Evolutionary conservation across 352 stramenopile species (phyloP), one percentile per base, ranked within the genome.

Genomic region (Phytophthora melonis): DNA sequence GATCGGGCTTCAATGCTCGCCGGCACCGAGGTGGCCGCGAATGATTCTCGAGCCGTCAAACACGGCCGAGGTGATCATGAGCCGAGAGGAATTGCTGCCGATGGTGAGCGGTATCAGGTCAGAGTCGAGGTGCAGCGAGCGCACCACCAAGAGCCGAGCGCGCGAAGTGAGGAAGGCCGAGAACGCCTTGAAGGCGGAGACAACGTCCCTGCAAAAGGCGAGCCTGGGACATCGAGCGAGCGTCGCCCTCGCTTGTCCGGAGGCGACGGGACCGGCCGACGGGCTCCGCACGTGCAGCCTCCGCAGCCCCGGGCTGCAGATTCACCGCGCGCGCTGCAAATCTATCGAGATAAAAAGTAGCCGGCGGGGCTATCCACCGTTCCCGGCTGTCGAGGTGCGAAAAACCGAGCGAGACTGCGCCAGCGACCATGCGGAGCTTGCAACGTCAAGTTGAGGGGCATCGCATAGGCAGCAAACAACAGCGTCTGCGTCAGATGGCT

Each of bases 81-180:
- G 68, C 73, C 39, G 53, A 10, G 9, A 77, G 53, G 74, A 81
- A 75, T 81, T 78, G 74, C 74, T 70, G 70, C 41, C 58, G 74
- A 81, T 81, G 70, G 74, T 81, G 73, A 80, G 62, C 45, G 41
- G 56, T 75, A 75, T 75, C 56, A 78, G 61, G 41, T 78, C 59
- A 69, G n/a, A 70, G 39, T 70, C 59, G 19, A 50, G 50, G 58
- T 58, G 19, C 41, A 34, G 21, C 54, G 55, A 61, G 19, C 55
- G 55, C 47, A 49, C 16, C 41, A 49, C 34, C 34, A 41, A 14
- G 34, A 41, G 10, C 34, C 34, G 34, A 45, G 36, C 10, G 36
- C 36, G 36, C 36, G 36, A 19, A 49, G 41, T 41, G 34, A 9
- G 13, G 34, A 41, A 41, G 34, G 34, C 34, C 34, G 9, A 41